phyloP scores from a whole-genome alignment of 106 monocot genomes.

The Phalaenopsis aphrodite region DNA sequence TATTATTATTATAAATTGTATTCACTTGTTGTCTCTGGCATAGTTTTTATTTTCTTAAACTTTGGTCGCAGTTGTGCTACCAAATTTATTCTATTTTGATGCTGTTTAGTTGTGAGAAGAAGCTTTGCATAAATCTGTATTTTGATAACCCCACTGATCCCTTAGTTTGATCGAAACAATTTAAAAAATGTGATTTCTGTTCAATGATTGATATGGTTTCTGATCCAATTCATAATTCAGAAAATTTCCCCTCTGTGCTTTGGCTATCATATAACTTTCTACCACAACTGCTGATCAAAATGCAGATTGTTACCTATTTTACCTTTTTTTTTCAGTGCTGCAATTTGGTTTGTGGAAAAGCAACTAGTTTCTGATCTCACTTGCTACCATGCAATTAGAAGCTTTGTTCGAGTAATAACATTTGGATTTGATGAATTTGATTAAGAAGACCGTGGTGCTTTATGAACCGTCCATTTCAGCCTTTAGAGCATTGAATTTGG shows the following conservation, averaged over 20 bases:
- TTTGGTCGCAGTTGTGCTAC: background rate
- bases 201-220: background rate
- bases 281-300: background rate
- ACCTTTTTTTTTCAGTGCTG: conserved; percentile 1
- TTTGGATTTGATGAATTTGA: conserved; percentile 1
- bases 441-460: conserved; percentile 1
- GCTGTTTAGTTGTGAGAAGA: background rate
- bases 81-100: background rate
- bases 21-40: background rate
- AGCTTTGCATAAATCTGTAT: background rate
- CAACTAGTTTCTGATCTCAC: background rate
- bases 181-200: background rate
- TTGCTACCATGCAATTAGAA: background rate
- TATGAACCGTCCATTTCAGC: background rate
- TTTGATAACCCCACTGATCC: background rate
- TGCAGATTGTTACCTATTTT: background rate
- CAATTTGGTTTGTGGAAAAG: conserved; percentile 1
- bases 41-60: background rate
- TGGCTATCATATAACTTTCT: background rate
- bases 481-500: background rate
- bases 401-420: background rate
- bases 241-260: background rate
- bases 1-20: background rate
- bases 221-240: background rate
- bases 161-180: background rate